phyloP scores from a whole-genome alignment of 2,329 filamentous ascomycete genomes.

The Neonectria hederae region DNA sequence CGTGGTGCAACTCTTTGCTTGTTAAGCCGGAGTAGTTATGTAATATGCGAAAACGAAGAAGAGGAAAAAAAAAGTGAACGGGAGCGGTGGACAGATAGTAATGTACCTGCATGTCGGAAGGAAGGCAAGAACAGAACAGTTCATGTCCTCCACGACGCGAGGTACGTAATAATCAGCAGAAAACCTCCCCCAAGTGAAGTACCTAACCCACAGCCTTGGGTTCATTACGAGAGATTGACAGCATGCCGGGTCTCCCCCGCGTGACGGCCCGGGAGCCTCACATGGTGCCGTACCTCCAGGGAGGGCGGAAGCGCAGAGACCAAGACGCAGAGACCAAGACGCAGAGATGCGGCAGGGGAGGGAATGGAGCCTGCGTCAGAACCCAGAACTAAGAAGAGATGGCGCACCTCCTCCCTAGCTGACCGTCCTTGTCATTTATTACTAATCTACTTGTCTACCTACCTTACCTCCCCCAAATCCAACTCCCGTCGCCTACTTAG shows the following conservation, averaged over 20 bases:
- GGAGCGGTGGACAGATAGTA: neutral
- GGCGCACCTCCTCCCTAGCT: slow-evolving; percentile 6
- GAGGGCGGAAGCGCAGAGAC: neutral
- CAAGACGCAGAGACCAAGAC: neutral
- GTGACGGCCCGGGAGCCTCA: slow-evolving; percentile 13
- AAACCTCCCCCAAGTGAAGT: neutral
- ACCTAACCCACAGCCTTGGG: slow-evolving; percentile 10
- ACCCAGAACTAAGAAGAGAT: slow-evolving; percentile 13
- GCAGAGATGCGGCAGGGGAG: neutral
- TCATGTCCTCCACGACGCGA: neutral
- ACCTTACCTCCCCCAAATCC: neutral
- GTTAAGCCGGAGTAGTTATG: neutral
- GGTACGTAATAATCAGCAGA: slow-evolving; percentile 11
- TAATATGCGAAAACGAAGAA: neutral
- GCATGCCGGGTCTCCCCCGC: slow-evolving; percentile 8
- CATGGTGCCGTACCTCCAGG: neutral
- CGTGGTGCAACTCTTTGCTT: neutral
- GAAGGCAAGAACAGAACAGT: neutral
- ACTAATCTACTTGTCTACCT: too few species aligned
- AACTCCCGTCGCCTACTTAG: neutral
- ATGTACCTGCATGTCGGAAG: neutral
- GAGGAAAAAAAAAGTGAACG: neutral
- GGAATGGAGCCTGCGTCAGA: neutral
- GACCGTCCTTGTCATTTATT: too few species aligned
- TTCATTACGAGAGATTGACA: slow-evolving; percentile 22